Conservation (phyloP, 176 grass and related monocot species). For the Echinochloa phyllopogon region DNA sequence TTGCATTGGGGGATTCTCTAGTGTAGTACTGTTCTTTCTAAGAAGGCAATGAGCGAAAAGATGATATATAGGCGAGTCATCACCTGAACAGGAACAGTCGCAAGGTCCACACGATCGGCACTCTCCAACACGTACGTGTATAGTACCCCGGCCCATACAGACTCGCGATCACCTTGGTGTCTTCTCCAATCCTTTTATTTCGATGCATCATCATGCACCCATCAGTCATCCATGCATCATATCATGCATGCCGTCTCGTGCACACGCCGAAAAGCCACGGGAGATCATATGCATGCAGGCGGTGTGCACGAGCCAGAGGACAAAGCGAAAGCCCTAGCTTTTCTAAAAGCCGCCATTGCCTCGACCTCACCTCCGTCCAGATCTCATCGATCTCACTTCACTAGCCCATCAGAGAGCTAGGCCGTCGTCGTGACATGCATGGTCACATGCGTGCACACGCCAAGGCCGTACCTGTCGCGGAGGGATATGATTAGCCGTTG, state of each 20-base stretch:
- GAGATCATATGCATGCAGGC: neutral
- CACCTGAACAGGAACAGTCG: too few relatives aligned
- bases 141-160: neutral
- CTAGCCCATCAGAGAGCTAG: too few relatives aligned
- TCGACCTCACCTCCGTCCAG: neutral
- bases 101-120: too few relatives aligned
- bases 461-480: neutral
- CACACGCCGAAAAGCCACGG: neutral
- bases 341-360: slow-evolving; percentile 37
- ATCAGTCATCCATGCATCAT: neutral
- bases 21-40: too few relatives aligned
- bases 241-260: neutral
- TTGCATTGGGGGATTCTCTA: too few relatives aligned
- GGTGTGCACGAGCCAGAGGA: slow-evolving; percentile 5
- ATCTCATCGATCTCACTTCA: neutral
- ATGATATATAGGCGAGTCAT: too few relatives aligned
- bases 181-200: too few relatives aligned
- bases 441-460: neutral
- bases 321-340: slow-evolving; percentile 20
- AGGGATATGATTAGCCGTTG: neutral
- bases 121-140: neutral
- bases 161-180: neutral
- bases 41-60: too few relatives aligned
- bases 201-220: neutral
- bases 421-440: neutral